Percentiles rank a stretch among this genome's conserved stretches.
Evolutionary conservation across 257 asterid species (phyloP).

Genomic region (Parsonsia alboflavescens): DNA sequence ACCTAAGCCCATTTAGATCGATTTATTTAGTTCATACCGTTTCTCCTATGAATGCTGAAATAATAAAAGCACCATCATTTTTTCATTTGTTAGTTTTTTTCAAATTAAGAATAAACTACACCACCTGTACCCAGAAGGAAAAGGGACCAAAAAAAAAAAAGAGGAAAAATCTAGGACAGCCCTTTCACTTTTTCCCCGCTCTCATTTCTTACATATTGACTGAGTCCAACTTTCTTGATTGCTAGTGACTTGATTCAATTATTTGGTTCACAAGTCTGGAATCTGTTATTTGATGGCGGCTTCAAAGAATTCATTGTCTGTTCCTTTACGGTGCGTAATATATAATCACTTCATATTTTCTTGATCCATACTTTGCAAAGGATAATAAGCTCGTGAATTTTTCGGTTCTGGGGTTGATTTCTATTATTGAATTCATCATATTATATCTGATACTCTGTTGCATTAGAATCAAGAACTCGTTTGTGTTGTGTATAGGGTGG

Average conservation of each 20-base stretch:
- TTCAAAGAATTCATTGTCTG: background rate
- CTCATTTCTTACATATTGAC: background rate
- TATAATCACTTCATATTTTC: background rate
- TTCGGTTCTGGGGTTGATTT: background rate
- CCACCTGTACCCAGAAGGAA: too few species aligned
- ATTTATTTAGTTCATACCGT: too few species aligned
- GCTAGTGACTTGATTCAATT: background rate
- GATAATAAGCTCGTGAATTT: background rate
- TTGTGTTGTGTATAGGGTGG: conserved; percentile 1
- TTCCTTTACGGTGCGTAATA: conserved; percentile 4
- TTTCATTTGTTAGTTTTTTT: too few species aligned
- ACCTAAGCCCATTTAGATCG: too few species aligned
- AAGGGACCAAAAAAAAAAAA: too few species aligned
- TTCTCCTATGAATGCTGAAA: too few species aligned
- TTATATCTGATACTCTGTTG: background rate
- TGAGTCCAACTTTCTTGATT: background rate
- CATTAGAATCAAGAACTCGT: background rate
- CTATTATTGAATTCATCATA: background rate
- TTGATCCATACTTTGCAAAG: background rate
- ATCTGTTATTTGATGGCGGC: background rate
- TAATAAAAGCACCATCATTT: too few species aligned
- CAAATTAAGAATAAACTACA: too few species aligned
- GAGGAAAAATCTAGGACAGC: too few species aligned
- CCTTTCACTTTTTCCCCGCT: background rate
- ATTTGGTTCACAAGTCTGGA: background rate